Percentiles rank a stretch among this genome's conserved stretches.
These are phyloP conservation scores for Leccinellum rugosiceps DNA, from an alignment of 768 basidiomycete species.

Conservation along the genomic window DNA sequence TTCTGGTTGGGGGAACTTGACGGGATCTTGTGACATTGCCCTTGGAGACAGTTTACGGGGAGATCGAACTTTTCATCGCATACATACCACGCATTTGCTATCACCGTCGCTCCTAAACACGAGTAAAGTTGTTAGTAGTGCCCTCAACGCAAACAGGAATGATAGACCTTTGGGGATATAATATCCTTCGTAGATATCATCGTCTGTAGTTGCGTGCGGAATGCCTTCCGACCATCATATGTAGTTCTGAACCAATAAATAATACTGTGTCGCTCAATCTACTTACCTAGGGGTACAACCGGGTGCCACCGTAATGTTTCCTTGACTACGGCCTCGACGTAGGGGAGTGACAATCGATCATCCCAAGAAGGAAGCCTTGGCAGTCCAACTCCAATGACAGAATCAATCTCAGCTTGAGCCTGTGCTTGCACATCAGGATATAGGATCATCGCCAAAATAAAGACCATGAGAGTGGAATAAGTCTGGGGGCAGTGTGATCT, in stretches of 20 bases:
- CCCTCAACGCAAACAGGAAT: background rate
- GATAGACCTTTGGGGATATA: slow-evolving; percentile 49
- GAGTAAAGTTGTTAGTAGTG: background rate
- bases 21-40: slow-evolving; percentile 35
- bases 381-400: slow-evolving; percentile 16
- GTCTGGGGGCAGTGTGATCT: slow-evolving; percentile 15
- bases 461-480: slow-evolving; percentile 16
- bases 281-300: slow-evolving; percentile 10
- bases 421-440: slow-evolving; percentile 23
- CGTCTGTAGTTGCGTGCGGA: slow-evolving; percentile 34
- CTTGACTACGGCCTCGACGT: slow-evolving; percentile 19
- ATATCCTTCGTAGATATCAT: slow-evolving; percentile 43
- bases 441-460: slow-evolving; percentile 25
- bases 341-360: slow-evolving; percentile 19
- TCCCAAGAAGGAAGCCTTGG: slow-evolving; percentile 21
- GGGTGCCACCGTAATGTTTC: slow-evolving; percentile 29
- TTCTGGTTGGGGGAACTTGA: slow-evolving; percentile 36
- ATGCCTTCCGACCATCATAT: slow-evolving; percentile 16
- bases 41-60: slow-evolving; percentile 11
- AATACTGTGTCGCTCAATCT: background rate
- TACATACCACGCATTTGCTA: slow-evolving; percentile 19
- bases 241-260: background rate
- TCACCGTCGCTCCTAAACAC: slow-evolving; percentile 18
- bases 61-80: background rate
- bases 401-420: slow-evolving; percentile 20